Evolutionary conservation across 495 filamentous ascomycete species (phyloP).

Genomic region (Thozetella sp.): DNA sequence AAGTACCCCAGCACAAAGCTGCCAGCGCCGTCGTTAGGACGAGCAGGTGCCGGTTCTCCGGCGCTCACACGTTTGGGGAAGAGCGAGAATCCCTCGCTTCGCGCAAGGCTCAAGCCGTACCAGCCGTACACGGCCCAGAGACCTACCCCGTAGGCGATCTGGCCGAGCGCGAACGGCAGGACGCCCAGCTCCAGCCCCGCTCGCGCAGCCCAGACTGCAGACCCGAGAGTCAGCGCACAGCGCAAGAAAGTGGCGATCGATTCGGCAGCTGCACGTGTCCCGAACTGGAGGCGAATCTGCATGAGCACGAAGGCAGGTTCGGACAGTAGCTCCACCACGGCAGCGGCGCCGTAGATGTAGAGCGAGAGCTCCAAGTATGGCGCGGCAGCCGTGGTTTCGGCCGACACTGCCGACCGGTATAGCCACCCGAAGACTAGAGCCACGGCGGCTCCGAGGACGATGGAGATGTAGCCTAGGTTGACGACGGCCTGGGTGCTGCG

Average conservation of each 20-base stretch:
- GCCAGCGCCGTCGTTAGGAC: constrained; percentile 5
- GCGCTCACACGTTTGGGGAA: constrained; percentile 23
- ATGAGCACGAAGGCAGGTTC: constrained; percentile 87
- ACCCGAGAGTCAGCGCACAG: constrained; percentile 70
- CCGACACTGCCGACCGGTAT: constrained; percentile 62
- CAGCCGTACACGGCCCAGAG: constrained; percentile 69
- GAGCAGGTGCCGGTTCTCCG: constrained; percentile 10
- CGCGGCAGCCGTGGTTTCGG: constrained; percentile 50
- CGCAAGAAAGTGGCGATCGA: constrained; percentile 73
- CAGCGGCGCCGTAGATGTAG: constrained; percentile 71
- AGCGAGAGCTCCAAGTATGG: constrained; percentile 67
- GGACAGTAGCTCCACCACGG: constrained; percentile 74
- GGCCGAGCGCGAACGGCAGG: constrained; percentile 87
- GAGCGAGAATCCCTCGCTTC: constrained; percentile 59
- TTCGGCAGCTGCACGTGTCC: constrained; percentile 79
- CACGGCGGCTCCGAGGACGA: constrained; percentile 68
- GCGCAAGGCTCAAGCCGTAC: constrained; percentile 43
- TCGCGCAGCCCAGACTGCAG: constrained; percentile 59
- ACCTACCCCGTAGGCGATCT: constrained; percentile 72
- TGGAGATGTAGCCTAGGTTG: constrained; percentile 83
- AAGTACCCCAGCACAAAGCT: constrained; percentile 65
- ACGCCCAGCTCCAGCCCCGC: constrained; percentile 60
- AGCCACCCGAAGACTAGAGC: constrained; percentile 60
- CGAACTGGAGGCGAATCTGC: constrained; percentile 79
- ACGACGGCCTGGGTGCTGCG: constrained; percentile 66